Conservation (phyloP, 2,329 filamentous ascomycete genomes). For the Sarocladium brachiariae region DNA sequence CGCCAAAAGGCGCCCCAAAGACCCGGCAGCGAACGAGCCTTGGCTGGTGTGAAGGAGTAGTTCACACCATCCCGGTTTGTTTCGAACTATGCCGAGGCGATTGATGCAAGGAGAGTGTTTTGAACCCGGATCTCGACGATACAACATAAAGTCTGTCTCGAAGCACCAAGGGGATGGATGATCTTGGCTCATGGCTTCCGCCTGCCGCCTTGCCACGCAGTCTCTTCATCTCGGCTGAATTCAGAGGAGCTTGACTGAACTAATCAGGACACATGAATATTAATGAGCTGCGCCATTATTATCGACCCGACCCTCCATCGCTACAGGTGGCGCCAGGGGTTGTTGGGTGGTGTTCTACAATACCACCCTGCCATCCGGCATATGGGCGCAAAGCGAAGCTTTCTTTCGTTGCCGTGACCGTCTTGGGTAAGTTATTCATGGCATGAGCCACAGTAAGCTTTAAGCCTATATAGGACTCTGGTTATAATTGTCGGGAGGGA, state of each 20-base stretch:
- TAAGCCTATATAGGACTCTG: no score
- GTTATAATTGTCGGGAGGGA: no score
- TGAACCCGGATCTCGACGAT: no score
- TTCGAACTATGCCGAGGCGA: no score
- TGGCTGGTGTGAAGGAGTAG: no score
- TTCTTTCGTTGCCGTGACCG: background rate
- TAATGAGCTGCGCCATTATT: no score
- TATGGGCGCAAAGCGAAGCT: background rate
- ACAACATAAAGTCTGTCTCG: background rate
- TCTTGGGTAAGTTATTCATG: background rate
- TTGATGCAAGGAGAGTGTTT: no score
- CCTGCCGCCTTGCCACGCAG: background rate
- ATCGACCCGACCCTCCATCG: background rate
- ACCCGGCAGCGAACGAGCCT: no score
- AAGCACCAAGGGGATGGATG: background rate
- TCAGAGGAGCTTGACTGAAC: no score
- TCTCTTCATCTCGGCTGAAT: background rate
- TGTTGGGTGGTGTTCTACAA: background rate
- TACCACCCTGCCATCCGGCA: background rate
- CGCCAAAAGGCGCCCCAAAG: no score
- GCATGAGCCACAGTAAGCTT: background rate
- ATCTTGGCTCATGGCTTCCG: background rate
- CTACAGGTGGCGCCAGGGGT: background rate
- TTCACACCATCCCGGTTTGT: no score
- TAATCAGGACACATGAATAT: no score